phyloP scores from a whole-genome alignment of 1,284 basidiomycete genomes.

The Rhodotorula sp. region DNA sequence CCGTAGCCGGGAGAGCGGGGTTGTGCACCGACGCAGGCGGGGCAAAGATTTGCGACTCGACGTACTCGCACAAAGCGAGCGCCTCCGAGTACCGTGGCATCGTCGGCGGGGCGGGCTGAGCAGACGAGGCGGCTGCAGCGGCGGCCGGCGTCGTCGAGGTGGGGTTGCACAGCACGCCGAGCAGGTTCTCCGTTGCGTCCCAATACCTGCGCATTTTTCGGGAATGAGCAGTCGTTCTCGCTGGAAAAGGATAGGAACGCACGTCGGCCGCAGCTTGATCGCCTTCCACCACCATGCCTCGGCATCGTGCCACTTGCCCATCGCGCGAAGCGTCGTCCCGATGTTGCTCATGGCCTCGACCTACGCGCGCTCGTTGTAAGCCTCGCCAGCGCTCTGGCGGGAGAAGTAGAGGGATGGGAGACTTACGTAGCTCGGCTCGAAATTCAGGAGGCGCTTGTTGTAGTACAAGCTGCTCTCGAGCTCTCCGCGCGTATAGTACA shows the following conservation, averaged over 20 bases:
- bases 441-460: slow-evolving; percentile 49
- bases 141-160: slow-evolving; percentile 18
- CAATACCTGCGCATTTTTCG: slow-evolving; percentile 33
- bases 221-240: too few species aligned
- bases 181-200: slow-evolving; percentile 55
- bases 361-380: slow-evolving; percentile 35
- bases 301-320: slow-evolving; percentile 53
- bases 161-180: slow-evolving; percentile 54
- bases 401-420: background rate
- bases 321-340: slow-evolving; percentile 57
- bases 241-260: slow-evolving; percentile 44
- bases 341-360: slow-evolving; percentile 60
- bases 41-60: slow-evolving; percentile 46
- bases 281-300: slow-evolving; percentile 58
- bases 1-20: background rate
- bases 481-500: slow-evolving; percentile 51
- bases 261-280: slow-evolving; percentile 54
- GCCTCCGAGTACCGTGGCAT: slow-evolving; percentile 50
- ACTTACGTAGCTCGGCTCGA: slow-evolving; percentile 54
- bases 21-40: slow-evolving; percentile 19
- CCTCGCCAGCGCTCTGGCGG: too few species aligned
- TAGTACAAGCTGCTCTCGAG: slow-evolving; percentile 48
- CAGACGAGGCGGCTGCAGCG: background rate
- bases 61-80: slow-evolving; percentile 52
- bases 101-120: slow-evolving; percentile 3